Evolutionary conservation across 495 filamentous ascomycete genomes (phyloP).

Genomic region (Aspergillus egyptiacus): DNA sequence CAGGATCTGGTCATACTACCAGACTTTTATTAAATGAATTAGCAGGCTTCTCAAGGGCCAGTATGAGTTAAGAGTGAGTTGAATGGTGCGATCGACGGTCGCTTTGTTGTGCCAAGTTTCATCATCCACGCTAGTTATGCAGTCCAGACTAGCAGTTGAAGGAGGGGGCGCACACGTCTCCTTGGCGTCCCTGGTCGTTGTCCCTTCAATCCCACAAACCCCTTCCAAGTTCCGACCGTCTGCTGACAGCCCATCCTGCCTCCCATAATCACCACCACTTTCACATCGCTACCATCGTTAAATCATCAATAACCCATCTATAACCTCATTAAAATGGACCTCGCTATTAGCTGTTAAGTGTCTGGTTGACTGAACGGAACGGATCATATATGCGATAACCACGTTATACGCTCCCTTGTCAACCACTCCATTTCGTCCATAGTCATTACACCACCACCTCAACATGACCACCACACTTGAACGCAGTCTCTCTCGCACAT

Average conservation of each 20-base stretch:
- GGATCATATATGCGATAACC: no score
- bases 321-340: constrained; percentile 21
- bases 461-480: constrained; percentile 37
- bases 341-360: constrained; percentile 3
- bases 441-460: constrained; percentile 3
- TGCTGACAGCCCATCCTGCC: constrained; percentile 8
- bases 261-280: constrained; percentile 7
- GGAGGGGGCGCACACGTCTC: constrained; percentile 9
- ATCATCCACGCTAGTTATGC: constrained; percentile 7
- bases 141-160: constrained; percentile 7
- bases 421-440: neutral
- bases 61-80: constrained; percentile 1
- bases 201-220: constrained; percentile 3
- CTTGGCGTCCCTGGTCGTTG: constrained; percentile 1
- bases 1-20: no score
- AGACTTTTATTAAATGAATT: no score
- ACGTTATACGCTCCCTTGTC: no score
- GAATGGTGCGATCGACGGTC: neutral
- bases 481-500: constrained; percentile 37
- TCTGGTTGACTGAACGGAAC: neutral
- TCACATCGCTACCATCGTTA: constrained; percentile 2
- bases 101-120: constrained; percentile 11
- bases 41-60: neutral
- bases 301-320: constrained; percentile 4
- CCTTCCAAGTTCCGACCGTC: constrained; percentile 10